A percentile compares a stretch with the other conserved stretches of the same genome.
phyloP scores from a whole-genome alignment of 2,329 filamentous ascomycete species.

The Atkinsonella hypoxylon region DNA sequence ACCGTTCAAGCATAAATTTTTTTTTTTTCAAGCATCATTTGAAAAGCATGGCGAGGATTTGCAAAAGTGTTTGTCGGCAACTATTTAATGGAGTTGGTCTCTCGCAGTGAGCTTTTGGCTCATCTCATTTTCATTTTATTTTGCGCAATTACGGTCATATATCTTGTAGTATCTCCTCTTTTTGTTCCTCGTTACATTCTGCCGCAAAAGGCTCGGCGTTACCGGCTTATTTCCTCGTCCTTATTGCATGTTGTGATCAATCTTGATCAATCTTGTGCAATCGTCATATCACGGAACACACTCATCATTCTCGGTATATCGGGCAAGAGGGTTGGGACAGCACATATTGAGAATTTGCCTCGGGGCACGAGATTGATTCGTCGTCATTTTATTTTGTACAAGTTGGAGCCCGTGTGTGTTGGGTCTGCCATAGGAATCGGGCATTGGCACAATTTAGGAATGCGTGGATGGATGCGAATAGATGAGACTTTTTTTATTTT shows the following conservation, averaged over 20 bases:
- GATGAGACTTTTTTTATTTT: neutral
- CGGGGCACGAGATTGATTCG: neutral
- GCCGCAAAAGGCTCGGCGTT: conserved; percentile 1
- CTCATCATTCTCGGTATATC: neutral
- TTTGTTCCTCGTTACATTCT: neutral
- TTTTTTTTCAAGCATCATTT: conserved; percentile 14
- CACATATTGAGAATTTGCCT: neutral
- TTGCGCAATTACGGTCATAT: neutral
- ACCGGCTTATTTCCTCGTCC: neutral
- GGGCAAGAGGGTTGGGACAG: neutral
- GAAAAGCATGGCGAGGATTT: conserved; percentile 22
- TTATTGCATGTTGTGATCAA: neutral
- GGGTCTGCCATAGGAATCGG: neutral
- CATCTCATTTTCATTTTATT: neutral
- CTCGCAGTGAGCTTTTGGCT: neutral
- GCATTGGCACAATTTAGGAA: neutral
- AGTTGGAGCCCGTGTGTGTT: neutral
- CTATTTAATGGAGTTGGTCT: conserved; percentile 15
- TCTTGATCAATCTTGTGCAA: neutral
- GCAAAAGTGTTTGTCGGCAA: conserved; percentile 12
- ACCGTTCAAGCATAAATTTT: neutral
- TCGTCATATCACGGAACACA: neutral
- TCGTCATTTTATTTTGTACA: conserved; percentile 1
- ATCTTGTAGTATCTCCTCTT: neutral
- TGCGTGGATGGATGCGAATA: neutral